A percentile compares a stretch with the other conserved stretches of the same genome.
phyloP scores from a whole-genome alignment of 306 rosid species.

The Vigna nakashimae region DNA sequence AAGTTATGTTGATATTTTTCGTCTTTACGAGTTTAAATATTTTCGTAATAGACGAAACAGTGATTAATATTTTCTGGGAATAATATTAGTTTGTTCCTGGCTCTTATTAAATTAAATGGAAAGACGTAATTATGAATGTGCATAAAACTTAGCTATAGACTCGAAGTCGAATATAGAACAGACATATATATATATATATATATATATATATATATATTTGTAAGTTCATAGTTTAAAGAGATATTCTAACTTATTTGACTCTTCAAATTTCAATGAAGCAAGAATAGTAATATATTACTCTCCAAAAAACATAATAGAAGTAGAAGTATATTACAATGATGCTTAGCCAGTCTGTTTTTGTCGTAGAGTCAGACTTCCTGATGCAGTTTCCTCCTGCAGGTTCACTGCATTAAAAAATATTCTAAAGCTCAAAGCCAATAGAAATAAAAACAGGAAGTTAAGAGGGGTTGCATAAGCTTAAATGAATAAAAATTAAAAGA shows the following conservation, averaged over 20 bases:
- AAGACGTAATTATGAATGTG: background rate
- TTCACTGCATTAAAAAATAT: slow-evolving; percentile 63
- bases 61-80: slow-evolving; percentile 21
- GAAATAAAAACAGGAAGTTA: slow-evolving; percentile 24
- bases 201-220: background rate
- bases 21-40: slow-evolving; percentile 12
- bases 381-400: slow-evolving; percentile 84
- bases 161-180: too few species aligned
- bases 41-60: slow-evolving; percentile 19
- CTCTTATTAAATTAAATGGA: background rate
- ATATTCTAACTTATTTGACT: slow-evolving; percentile 14
- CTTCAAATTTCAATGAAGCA: slow-evolving; percentile 26
- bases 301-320: background rate
- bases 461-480: slow-evolving; percentile 29
- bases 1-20: slow-evolving; percentile 24
- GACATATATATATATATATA: too few species aligned
- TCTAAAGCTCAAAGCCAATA: slow-evolving; percentile 29
- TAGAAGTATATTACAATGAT: slow-evolving; percentile 69
- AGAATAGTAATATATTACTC: slow-evolving; percentile 20
- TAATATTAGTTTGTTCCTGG: slow-evolving; percentile 24
- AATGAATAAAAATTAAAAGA: slow-evolving; percentile 19
- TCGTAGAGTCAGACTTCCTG: slow-evolving; percentile 63
- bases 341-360: slow-evolving; percentile 91
- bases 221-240: slow-evolving; percentile 11
- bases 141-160: too few species aligned